Conservation (phyloP, 1,139 yeast species). For the Blastobotrys malaysiensis region DNA sequence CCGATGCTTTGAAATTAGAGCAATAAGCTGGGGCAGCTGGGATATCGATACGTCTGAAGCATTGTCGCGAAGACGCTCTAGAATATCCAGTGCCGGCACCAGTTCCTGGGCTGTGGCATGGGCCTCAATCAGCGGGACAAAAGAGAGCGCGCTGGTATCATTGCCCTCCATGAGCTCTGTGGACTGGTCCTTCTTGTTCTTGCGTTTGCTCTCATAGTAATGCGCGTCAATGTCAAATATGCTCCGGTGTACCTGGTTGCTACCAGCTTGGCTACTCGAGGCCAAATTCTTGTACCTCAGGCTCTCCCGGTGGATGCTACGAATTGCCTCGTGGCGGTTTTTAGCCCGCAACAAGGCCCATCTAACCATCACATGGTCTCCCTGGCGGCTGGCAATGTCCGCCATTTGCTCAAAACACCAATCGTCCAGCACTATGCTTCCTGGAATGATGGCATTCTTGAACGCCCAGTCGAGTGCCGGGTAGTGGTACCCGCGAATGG, state of each 20-base stretch:
- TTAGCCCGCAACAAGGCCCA: constrained; percentile 27
- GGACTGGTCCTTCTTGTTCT: background rate
- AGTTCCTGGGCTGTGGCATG: constrained; percentile 20
- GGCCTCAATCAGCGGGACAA: constrained; percentile 27
- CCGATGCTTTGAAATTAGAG: background rate
- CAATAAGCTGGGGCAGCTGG: constrained; percentile 22
- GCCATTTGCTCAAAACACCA: constrained; percentile 26
- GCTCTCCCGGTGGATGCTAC: background rate
- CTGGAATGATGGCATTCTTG: constrained; percentile 29
- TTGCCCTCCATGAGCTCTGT: background rate
- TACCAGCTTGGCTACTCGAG: background rate
- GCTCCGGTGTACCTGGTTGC: background rate
- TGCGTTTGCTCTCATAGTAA: background rate
- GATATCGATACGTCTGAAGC: constrained; percentile 18
- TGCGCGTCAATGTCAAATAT: background rate
- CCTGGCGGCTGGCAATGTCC: constrained; percentile 24
- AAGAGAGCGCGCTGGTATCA: constrained; percentile 2
- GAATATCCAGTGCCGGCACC: constrained; percentile 14
- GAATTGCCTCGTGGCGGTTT: constrained; percentile 1
- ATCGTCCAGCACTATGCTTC: constrained; percentile 30
- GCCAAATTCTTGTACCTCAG: too few species aligned
- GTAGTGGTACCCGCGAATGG: constrained; percentile 23
- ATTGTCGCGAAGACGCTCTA: constrained; percentile 22
- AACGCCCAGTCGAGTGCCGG: constrained; percentile 28
- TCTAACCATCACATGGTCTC: constrained; percentile 25